A percentile compares a stretch with the other conserved stretches of the same genome.
Evolutionary conservation across 257 asterid species (phyloP).

Genomic region (Solanum boliviense): DNA sequence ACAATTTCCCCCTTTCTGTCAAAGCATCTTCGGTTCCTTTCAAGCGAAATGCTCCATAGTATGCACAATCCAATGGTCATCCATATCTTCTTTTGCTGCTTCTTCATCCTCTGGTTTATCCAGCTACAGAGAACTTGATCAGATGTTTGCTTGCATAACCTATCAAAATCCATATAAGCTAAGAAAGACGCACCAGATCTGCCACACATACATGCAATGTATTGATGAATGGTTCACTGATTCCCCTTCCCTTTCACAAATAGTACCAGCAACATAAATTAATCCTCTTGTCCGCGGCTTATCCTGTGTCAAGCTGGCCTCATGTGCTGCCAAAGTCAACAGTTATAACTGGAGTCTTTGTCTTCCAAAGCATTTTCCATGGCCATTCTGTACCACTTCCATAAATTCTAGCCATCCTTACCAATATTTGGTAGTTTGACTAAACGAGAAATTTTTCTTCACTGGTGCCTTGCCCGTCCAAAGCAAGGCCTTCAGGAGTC

Average conservation of each 20-base stretch:
- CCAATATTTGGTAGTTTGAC: neutral
- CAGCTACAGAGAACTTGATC: neutral
- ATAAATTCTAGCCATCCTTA: neutral
- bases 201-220: neutral
- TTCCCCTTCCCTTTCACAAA: neutral
- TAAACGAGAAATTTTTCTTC: neutral
- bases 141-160: neutral
- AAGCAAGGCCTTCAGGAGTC: neutral
- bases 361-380: neutral
- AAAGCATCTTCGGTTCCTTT: neutral
- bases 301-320: neutral
- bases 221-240: neutral
- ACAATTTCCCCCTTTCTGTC: neutral
- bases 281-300: neutral
- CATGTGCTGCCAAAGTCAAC: neutral
- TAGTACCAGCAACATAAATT: neutral
- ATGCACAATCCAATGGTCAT: neutral
- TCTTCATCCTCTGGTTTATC: neutral
- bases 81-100: neutral
- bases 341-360: neutral
- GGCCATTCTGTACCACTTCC: neutral
- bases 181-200: neutral
- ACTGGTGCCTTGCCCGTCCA: neutral
- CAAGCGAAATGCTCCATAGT: neutral
- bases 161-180: neutral